Evolutionary conservation across 2,329 filamentous ascomycete genomes (phyloP), one percentile per base, ranked within the genome.

Genomic region (Fusarium sp.): DNA sequence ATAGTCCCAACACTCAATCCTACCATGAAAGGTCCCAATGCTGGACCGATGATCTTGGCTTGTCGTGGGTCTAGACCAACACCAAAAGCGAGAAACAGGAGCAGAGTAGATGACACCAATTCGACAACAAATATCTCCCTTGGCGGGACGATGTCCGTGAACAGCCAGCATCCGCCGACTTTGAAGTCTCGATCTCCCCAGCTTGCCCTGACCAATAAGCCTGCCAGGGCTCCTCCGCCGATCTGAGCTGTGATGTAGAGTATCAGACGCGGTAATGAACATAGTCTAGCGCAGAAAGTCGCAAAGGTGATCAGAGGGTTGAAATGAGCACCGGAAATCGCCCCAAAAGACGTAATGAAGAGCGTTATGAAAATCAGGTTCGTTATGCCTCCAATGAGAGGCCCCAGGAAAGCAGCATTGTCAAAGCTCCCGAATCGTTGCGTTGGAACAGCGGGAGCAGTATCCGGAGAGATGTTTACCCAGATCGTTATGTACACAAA

Each of bases 221-320:
- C 69, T 73, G 68, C 83, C 82, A 75, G 5, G 1, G 83, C 79
- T 1, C 82, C 84, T 1, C 87, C 88, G 1, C 81, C 68, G 1
- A 82, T 82, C 71, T 90, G 88, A n/a, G 83, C 84, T 7, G 80
- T 63, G 8, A 90, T 59, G 62, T 90, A 90, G 5, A 90, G 72
- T 0, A 89, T 74, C 31, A 84, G 81, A 7, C 87, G 83, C 0
- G 87, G 85, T 17, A 90, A 82, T 0, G 85, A 85, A 9, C 85
- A 85, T 3, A 89, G 79, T 0, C 86, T 83, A 3, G 86, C 84
- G 38, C 86, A 85, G 61, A 90, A 87, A 0, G 87, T 89, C 1
- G 85, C 84, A 45, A 89, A 82, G 0, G 87, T 89, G 51, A 90
- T 89, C 7, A 85, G 80, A 3, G 87, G 87, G 72, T 88, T 90